Percentiles rank a stretch among this genome's conserved stretches.
phyloP scores from a whole-genome alignment of 805 yeast genomes.

The Torulaspora franciscae region DNA sequence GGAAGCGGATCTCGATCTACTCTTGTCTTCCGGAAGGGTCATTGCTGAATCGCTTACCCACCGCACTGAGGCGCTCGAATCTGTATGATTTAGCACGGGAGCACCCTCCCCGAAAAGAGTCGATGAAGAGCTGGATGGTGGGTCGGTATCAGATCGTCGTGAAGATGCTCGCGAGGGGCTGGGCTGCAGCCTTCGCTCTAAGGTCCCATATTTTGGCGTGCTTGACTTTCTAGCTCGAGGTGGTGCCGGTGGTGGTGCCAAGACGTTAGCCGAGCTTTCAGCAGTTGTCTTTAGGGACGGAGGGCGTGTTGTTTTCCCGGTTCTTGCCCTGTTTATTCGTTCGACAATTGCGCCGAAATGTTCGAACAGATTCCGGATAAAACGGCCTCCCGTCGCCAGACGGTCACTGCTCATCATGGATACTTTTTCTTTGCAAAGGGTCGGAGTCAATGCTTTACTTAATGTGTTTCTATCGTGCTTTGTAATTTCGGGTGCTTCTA shows the following conservation, averaged over 20 bases:
- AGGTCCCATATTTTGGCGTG: constrained; percentile 16
- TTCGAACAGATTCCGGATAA: constrained; percentile 48
- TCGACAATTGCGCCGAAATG: constrained; percentile 42
- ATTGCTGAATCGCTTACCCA: constrained; percentile 20
- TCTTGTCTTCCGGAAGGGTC: constrained; percentile 12
- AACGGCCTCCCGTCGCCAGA: constrained; percentile 48
- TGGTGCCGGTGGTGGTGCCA: constrained; percentile 22
- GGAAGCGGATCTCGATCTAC: constrained; percentile 14
- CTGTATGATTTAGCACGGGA: constrained; percentile 13
- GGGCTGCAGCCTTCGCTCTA: constrained; percentile 10
- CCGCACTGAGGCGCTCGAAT: constrained; percentile 16
- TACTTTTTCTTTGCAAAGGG: constrained; percentile 50
- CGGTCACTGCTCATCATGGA: constrained; percentile 43
- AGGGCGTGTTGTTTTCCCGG: constrained; percentile 8
- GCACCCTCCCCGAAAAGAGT: constrained; percentile 10
- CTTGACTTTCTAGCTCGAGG: constrained; percentile 26
- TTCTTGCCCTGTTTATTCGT: constrained; percentile 13
- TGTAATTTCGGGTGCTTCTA: constrained; percentile 38
- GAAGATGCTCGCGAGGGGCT: constrained; percentile 14
- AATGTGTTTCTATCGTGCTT: constrained; percentile 38
- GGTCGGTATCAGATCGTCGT: not conserved
- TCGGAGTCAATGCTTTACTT: constrained; percentile 48
- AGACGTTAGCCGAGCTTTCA: not conserved
- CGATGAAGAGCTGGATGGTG: constrained; percentile 11
- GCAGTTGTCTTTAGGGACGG: not conserved